Percentiles rank a stretch among this genome's conserved stretches.
Evolutionary conservation across 2,329 filamentous ascomycete species (phyloP).

Genomic region (Epichloe gansuensis): DNA sequence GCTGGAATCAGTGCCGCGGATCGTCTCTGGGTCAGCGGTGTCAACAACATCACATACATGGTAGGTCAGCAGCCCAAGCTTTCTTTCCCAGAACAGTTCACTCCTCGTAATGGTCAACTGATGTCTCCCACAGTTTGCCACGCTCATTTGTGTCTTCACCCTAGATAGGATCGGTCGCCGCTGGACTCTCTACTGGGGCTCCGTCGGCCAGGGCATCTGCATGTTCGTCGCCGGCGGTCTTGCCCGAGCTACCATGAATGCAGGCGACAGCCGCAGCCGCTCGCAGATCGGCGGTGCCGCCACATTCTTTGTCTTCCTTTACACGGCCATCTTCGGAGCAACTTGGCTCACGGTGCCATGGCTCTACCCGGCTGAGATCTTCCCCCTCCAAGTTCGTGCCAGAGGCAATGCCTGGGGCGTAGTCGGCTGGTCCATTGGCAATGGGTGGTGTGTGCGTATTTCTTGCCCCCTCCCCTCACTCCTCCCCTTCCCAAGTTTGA

Average conservation of each 20-base stretch:
- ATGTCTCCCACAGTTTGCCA: conserved; percentile 32
- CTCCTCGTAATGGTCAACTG: background rate
- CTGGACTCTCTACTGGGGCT: conserved; percentile 58
- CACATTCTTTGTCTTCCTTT: conserved; percentile 55
- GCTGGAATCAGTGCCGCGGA: conserved; percentile 50
- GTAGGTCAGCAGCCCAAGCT: conserved; percentile 2
- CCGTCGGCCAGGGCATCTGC: conserved; percentile 47
- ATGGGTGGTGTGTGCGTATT: conserved; percentile 47
- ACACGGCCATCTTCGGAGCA: conserved; percentile 27
- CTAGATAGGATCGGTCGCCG: conserved; percentile 55
- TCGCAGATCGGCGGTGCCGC: conserved; percentile 49
- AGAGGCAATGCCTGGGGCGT: conserved; percentile 47
- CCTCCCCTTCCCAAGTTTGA: background rate
- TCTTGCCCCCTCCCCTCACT: conserved; percentile 36
- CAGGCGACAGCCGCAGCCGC: conserved; percentile 27
- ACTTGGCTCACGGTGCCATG: conserved; percentile 41
- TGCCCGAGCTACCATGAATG: conserved; percentile 34
- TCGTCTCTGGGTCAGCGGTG: conserved; percentile 49
- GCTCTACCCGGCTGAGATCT: conserved; percentile 52
- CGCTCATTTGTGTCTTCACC: conserved; percentile 56
- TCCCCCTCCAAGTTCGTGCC: conserved; percentile 41
- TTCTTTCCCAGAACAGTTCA: background rate
- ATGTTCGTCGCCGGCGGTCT: conserved; percentile 57
- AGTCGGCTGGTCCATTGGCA: conserved; percentile 45
- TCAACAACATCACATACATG: conserved; percentile 40